Evolutionary conservation across 1,284 basidiomycete species (phyloP).

Genomic region (Cutaneotrichosporon sp.): DNA sequence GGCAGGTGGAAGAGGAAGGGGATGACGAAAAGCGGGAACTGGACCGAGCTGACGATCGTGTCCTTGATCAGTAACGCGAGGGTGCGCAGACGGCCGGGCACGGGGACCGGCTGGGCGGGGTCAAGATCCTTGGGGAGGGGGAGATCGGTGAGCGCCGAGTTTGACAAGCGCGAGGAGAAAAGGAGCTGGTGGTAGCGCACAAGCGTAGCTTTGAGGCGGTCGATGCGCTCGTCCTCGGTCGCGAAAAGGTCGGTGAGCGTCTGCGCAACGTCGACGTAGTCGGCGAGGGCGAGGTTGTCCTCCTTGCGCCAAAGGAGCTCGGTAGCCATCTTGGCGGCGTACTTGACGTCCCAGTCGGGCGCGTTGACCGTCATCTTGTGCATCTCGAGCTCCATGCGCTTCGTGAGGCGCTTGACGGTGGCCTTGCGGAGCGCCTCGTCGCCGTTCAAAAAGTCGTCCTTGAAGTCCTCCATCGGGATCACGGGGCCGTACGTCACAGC

Average conservation of each 20-base stretch:
- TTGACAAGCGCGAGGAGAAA: slow-evolving; percentile 74
- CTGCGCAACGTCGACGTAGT: slow-evolving; percentile 82
- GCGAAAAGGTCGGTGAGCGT: slow-evolving; percentile 85
- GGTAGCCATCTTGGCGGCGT: slow-evolving; percentile 81
- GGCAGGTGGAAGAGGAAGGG: slow-evolving; percentile 81
- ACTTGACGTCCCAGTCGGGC: slow-evolving; percentile 88
- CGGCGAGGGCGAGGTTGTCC: slow-evolving; percentile 68
- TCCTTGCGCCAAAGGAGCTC: slow-evolving; percentile 85
- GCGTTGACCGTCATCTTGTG: slow-evolving; percentile 82
- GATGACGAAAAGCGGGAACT: slow-evolving; percentile 82
- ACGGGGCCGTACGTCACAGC: slow-evolving; percentile 70
- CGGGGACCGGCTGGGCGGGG: slow-evolving; percentile 66
- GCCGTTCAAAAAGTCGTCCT: slow-evolving; percentile 71
- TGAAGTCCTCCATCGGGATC: slow-evolving; percentile 72
- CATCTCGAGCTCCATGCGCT: slow-evolving; percentile 69
- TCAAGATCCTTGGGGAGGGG: slow-evolving; percentile 69
- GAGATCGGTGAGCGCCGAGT: slow-evolving; percentile 74
- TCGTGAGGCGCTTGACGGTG: slow-evolving; percentile 86
- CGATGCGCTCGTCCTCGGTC: slow-evolving; percentile 62
- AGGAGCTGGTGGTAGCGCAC: slow-evolving; percentile 86
- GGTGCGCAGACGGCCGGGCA: slow-evolving; percentile 78
- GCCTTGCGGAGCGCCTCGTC: slow-evolving; percentile 68
- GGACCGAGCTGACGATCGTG: slow-evolving; percentile 66
- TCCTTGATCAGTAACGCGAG: slow-evolving; percentile 76
- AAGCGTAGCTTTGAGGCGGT: slow-evolving; percentile 66